Conservation (phyloP, 2,329 filamentous ascomycete species). For the Venturia carpophila region DNA sequence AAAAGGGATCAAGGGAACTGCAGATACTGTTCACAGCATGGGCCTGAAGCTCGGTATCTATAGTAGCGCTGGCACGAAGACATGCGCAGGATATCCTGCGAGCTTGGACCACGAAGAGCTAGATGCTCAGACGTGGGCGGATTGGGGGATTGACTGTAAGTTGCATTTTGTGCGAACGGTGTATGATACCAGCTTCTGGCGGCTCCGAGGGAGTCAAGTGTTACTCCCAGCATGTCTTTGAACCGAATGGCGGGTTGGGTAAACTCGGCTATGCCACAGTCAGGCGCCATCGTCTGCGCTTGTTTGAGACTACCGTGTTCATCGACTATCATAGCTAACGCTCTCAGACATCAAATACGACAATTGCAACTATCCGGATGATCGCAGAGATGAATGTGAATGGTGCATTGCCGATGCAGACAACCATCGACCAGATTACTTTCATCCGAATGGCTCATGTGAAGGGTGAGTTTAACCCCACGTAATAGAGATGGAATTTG, state of each 20-base stretch:
- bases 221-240: not conserved
- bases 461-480: constrained; percentile 16
- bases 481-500: not conserved
- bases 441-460: constrained; percentile 37
- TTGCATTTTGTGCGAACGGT: not conserved
- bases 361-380: constrained; percentile 32
- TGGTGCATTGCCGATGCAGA: constrained; percentile 35
- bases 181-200: not conserved
- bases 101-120: constrained; percentile 49
- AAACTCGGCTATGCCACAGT: not conserved
- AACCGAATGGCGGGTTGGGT: not conserved
- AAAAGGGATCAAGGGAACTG: constrained; percentile 48
- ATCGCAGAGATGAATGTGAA: constrained; percentile 35
- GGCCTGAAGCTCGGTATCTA: constrained; percentile 59
- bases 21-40: constrained; percentile 46
- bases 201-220: not conserved
- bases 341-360: constrained; percentile 30
- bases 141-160: constrained; percentile 31
- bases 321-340: constrained; percentile 16
- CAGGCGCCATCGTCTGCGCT: not conserved
- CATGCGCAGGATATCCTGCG: constrained; percentile 51
- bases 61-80: constrained; percentile 44
- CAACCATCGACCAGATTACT: constrained; percentile 21
- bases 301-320: not conserved
- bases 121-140: constrained; percentile 42